A percentile compares a stretch with the other conserved stretches of the same genome.
These are phyloP conservation scores for Paramecium sonneborni DNA, from an alignment of 73 alveolate species.

Conservation along the genomic window DNA sequence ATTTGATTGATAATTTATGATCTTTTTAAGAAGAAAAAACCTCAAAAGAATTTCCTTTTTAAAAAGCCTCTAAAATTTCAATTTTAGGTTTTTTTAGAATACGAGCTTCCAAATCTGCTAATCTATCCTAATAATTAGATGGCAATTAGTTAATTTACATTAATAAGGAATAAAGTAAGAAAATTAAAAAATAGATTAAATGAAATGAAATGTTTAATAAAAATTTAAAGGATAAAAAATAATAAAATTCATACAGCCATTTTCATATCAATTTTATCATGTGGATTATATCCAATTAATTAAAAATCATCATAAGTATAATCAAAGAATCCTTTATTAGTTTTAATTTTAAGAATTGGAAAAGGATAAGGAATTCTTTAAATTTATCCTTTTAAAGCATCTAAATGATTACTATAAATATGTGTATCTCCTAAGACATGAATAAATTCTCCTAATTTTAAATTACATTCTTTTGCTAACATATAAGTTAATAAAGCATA, in stretches of 20 bases:
- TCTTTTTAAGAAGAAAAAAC: neutral
- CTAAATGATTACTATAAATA: conserved; percentile 93
- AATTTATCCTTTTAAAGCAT: conserved; percentile 82
- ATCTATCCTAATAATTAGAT: neutral
- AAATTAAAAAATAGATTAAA: neutral
- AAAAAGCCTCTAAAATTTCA: neutral
- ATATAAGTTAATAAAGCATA: conserved; percentile 92
- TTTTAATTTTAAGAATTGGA: conserved; percentile 84
- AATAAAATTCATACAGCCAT: conserved; percentile 82
- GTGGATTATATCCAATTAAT: conserved; percentile 72
- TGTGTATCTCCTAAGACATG: conserved; percentile 96
- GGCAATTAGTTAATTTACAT: conserved; percentile 17
- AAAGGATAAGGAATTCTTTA: conserved; percentile 93
- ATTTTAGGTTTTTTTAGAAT: neutral
- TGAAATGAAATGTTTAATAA: neutral
- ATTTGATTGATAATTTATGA: neutral
- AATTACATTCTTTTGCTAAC: conserved; percentile 89
- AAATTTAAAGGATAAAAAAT: neutral
- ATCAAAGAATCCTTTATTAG: conserved; percentile 69
- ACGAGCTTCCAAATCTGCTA: conserved; percentile 8
- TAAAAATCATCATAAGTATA: conserved; percentile 70
- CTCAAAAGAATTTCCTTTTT: neutral
- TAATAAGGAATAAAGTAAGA: neutral
- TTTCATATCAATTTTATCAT: conserved; percentile 77
- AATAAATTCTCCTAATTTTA: conserved; percentile 83